Base-by-base conservation (phyloP, 2,329 filamentous ascomycete genomes). In the Sporothrix curviconia region DNA sequence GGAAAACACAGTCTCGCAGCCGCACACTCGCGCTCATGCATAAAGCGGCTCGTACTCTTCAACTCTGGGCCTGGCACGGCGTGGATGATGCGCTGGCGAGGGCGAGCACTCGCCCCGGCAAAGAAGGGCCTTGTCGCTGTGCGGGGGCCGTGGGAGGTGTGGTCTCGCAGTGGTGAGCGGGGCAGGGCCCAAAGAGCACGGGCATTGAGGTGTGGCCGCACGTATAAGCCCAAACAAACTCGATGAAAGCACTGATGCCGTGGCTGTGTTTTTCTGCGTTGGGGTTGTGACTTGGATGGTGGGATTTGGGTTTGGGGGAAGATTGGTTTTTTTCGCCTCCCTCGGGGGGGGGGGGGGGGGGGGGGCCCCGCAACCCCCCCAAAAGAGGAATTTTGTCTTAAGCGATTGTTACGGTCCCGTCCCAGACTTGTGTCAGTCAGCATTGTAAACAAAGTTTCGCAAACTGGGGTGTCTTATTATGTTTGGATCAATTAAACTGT, bases 171-270 rank as follows among this genome's bases (percentile, higher is more conserved):
- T 76, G 0, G 74, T 75, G 59, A 74, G 47, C 1, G 77, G 77
- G 60, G n/a, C 77, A 79, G 3, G 69, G 66, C 0, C 73, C n/a
- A n/a, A n/a, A 70, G 47, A 76, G 67, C 11, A 73, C 67, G 1
- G 70, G 66, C 4, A 71, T 40, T 7, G 72, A 73, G 49, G 71
- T 72, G 66, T 80, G 77, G 15, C 76, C 77, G 64, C 77, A 80
- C 34, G 66, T 71, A 65, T 77, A 79, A 55, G 70, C 72, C n/a
- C n/a, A n/a, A 47, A 76, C 64, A 61, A 69, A 77, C 63, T 78
- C 74, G 32, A 69, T 66, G 64, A 77, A 70, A 62, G 77, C 79
- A 77, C 79, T 80, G 3, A 59, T 67, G 56, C 32, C 11, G 30
- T 6, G 15, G 17, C 1, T 12, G 40, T 6, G 22, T 17, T n/a